Percentiles rank a stretch among this genome's conserved stretches.
Evolutionary conservation across 2,329 filamentous ascomycete species (phyloP).

Genomic region (Juglanconis sp.): DNA sequence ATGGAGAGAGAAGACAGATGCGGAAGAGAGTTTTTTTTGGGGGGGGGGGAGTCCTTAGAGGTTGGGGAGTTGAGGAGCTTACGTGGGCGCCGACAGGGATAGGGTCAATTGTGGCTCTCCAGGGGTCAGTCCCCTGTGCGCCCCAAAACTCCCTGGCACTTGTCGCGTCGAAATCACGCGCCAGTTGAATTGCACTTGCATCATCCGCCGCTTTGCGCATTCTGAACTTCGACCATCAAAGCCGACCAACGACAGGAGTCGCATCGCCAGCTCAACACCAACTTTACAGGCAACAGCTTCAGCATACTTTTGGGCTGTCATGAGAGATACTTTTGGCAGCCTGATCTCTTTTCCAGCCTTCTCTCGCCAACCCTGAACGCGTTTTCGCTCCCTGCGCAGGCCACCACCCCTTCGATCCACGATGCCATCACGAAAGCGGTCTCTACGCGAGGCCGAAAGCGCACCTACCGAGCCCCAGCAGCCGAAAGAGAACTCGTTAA

Average conservation of each 20-base stretch:
- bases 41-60: too few species aligned
- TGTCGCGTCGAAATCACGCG: not conserved
- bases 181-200: not conserved
- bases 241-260: not conserved
- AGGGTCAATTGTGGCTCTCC: too few species aligned
- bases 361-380: constrained; percentile 1
- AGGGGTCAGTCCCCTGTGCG: not conserved
- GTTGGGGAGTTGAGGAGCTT: not conserved
- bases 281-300: not conserved
- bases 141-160: not conserved
- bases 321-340: not conserved
- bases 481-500: constrained; percentile 36
- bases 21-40: too few species aligned
- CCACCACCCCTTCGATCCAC: constrained; percentile 26
- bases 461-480: constrained; percentile 23
- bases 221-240: not conserved
- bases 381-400: not conserved
- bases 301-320: not conserved
- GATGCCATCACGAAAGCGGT: constrained; percentile 47
- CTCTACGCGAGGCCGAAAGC: constrained; percentile 40
- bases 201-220: not conserved
- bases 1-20: too few species aligned
- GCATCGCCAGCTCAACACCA: not conserved
- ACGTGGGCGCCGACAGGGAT: not conserved
- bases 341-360: not conserved